Evolutionary conservation across 75 land plant species (phyloP).

Genomic region (Cupressus sempervirens): DNA sequence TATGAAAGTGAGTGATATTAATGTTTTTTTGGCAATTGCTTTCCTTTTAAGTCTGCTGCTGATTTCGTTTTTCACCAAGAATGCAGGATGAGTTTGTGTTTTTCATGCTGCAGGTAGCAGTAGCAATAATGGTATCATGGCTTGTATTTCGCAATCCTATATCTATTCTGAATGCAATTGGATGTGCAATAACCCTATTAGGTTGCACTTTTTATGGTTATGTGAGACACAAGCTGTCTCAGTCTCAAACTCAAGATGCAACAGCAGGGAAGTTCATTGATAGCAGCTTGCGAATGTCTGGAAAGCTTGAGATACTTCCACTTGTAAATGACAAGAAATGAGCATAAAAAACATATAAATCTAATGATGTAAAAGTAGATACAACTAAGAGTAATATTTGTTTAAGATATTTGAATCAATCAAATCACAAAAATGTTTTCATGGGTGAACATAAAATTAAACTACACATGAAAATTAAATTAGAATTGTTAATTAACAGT

Average conservation of each 20-base stretch:
- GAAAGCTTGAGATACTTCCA: conserved; percentile 50
- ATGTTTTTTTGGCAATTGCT: background rate
- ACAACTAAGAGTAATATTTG: background rate
- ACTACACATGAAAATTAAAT: background rate
- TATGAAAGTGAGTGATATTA: conserved; percentile 59
- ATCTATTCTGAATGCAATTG: conserved; percentile 70
- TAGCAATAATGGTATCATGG: conserved; percentile 93
- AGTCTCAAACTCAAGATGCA: conserved; percentile 40
- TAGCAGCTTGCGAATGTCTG: conserved; percentile 28
- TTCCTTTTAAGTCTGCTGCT: background rate
- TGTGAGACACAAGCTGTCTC: conserved; percentile 71
- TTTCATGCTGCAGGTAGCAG: conserved; percentile 68
- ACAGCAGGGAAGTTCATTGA: conserved; percentile 44
- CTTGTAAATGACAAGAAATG: conserved; percentile 62
- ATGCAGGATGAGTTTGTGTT: background rate
- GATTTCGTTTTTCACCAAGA: background rate
- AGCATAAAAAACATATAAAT: conserved; percentile 1
- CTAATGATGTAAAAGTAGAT: background rate
- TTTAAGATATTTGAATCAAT: background rate
- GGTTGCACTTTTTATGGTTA: conserved; percentile 98
- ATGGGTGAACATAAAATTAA: background rate
- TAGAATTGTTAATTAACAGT: background rate
- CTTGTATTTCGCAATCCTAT: conserved; percentile 87
- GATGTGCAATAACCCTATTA: conserved; percentile 77
- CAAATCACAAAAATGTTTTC: background rate